phyloP scores from a whole-genome alignment of 2,329 filamentous ascomycete genomes.

The Emmonsiellopsis sp. region DNA sequence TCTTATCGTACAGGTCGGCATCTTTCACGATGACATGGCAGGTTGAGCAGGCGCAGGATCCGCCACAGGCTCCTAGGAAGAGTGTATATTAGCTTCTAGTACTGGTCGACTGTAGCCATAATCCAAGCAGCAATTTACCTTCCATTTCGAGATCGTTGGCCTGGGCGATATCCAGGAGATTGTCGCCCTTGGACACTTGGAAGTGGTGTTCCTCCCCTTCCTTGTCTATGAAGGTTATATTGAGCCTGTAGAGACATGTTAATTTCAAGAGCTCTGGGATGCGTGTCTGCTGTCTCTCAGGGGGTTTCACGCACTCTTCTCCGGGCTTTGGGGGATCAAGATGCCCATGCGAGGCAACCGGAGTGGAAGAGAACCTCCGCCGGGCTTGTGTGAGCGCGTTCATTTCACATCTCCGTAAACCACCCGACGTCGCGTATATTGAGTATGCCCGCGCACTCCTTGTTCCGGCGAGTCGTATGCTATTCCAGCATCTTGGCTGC shows the following conservation, averaged over 20 bases:
- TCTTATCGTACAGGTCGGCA: conserved; percentile 64
- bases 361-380: conserved; percentile 57
- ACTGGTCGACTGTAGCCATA: not conserved
- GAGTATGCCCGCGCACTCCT: not conserved
- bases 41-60: conserved; percentile 85
- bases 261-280: not conserved
- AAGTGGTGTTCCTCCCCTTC: conserved; percentile 68
- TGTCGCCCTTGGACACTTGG: conserved; percentile 76
- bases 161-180: conserved; percentile 89
- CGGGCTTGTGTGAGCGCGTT: conserved; percentile 16
- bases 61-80: conserved; percentile 68
- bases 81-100: not conserved
- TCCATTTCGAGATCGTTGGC: conserved; percentile 97
- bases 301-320: conserved; percentile 62
- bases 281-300: not conserved
- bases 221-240: conserved; percentile 90
- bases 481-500: conserved; percentile 3
- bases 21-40: conserved; percentile 81
- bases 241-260: conserved; percentile 48
- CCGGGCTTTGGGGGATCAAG: conserved; percentile 75
- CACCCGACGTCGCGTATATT: conserved; percentile 2
- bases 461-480: not conserved
- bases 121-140: conserved; percentile 37
- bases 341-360: conserved; percentile 61
- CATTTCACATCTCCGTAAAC: conserved; percentile 4